Evolutionary conservation across 1,284 basidiomycete species (phyloP).

Genomic region (Lentinula novae-zelandiae): DNA sequence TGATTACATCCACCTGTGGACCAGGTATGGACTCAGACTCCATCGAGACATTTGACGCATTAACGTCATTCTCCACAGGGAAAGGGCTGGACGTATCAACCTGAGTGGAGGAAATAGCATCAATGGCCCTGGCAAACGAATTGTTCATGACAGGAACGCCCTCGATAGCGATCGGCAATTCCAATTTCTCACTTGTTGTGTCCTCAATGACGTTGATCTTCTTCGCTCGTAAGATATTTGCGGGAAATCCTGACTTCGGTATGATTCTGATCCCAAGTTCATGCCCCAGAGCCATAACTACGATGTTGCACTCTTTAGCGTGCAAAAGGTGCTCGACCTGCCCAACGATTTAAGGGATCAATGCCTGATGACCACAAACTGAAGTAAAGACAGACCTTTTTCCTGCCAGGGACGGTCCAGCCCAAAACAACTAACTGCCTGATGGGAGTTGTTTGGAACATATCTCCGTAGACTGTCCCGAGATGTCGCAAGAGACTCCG

Average conservation of each 20-base stretch:
- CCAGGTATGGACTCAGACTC: neutral
- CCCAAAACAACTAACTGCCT: slow-evolving; percentile 4
- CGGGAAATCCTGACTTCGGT: slow-evolving; percentile 12
- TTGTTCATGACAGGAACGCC: neutral
- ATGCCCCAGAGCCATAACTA: slow-evolving; percentile 18
- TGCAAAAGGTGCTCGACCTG: slow-evolving; percentile 10
- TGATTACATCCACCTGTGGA: neutral
- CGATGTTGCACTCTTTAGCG: slow-evolving; percentile 8
- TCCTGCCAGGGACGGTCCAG: slow-evolving; percentile 11
- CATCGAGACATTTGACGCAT: neutral
- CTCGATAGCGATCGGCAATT: neutral
- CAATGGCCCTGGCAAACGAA: neutral
- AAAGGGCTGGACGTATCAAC: neutral
- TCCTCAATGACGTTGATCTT: neutral
- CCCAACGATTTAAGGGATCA: neutral
- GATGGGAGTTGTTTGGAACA: neutral
- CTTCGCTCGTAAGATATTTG: neutral
- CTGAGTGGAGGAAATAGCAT: too few relatives aligned
- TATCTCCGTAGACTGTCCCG: slow-evolving; percentile 9
- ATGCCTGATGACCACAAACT: neutral
- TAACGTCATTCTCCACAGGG: neutral
- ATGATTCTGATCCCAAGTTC: slow-evolving; percentile 13
- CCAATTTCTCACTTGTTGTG: too few relatives aligned
- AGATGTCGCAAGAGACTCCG: slow-evolving; percentile 2
- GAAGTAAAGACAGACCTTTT: neutral